Base-by-base conservation (phyloP, 768 basidiomycete genomes). In the Dioszegia hungarica region DNA sequence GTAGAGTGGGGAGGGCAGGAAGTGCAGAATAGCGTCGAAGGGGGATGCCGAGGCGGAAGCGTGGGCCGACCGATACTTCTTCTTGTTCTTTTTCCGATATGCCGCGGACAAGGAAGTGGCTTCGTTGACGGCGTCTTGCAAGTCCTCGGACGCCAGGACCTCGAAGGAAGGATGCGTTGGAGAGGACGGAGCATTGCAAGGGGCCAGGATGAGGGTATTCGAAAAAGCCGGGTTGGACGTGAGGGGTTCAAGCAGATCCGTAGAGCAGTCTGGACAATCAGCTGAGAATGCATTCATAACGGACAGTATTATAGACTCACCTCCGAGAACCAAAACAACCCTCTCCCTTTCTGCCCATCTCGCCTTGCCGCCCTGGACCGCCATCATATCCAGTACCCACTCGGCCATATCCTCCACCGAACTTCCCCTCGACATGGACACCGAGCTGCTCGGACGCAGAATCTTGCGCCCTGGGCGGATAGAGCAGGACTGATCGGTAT, bases 31-130 rank as follows among this genome's bases (percentile, higher is more conserved):
- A 25, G 49, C 49, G 25, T 51, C 49, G 36, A 51, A 51, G 25
- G 49, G 49, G 11, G 49, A 10, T 10, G 29, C 2, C 5, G 47
- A 27, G 14, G 49, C 27, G 36, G 49, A 17, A 10, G 45, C 24
- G n/a, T 36, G 33, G 37, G 17, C 15, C 15, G 47, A 29, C 37
- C 33, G 47, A 20, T 49, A 27, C n/a, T 51, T 51, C 24, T 38
- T 38, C 49, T 51, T 51, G 36, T 51, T 22, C 49, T 51, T 51
- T 22, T 51, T 51, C 24, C 49, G 19, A 24, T n/a, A 51, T 6
- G 49, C 33, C 3, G 49, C 20, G 8, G 49, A 37, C 6, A 38
- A 10, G 14, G 24, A 5, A 1, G 49, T 51, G 14, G 49, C 49
- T 38, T 51, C 49, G 37, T 20, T 11, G 24, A 51, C 24, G 15